A percentile compares a stretch with the other conserved stretches of the same genome.
Conservation (phyloP, 2,329 filamentous ascomycete genomes). For the Chrysoporthe cubensis region DNA sequence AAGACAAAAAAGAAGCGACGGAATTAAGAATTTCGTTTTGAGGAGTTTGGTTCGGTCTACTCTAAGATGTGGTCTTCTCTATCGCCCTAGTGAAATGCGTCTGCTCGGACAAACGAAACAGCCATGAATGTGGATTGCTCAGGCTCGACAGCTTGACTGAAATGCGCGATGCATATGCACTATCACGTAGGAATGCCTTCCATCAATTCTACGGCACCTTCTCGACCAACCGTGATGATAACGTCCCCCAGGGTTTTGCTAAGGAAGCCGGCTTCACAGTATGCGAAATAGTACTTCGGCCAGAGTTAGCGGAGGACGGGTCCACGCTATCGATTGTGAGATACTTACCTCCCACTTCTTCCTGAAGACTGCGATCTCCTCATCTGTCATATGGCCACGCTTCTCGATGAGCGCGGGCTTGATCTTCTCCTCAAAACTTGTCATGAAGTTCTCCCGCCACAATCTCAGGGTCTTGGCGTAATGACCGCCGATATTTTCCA, state of each 20-base stretch:
- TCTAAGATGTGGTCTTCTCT: conserved; percentile 2
- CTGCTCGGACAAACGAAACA: conserved; percentile 6
- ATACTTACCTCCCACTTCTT: conserved; percentile 69
- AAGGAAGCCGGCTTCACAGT: conserved; percentile 74
- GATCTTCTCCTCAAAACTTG: conserved; percentile 64
- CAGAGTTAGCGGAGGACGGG: conserved; percentile 24
- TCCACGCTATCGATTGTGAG: background rate
- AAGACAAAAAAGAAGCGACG: conserved; percentile 47
- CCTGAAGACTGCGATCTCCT: conserved; percentile 68
- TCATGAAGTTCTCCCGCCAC: conserved; percentile 69
- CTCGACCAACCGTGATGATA: conserved; percentile 70
- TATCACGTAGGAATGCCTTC: conserved; percentile 66
- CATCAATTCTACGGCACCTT: conserved; percentile 69
- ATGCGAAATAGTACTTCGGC: conserved; percentile 71
- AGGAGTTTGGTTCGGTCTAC: conserved; percentile 15
- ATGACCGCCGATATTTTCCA: conserved; percentile 76
- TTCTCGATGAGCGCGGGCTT: conserved; percentile 61
- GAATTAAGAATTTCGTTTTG: conserved; percentile 34
- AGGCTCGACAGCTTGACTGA: background rate
- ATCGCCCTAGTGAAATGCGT: conserved; percentile 2
- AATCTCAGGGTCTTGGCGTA: conserved; percentile 71
- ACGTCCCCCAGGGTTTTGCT: conserved; percentile 74
- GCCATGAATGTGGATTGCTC: conserved; percentile 1
- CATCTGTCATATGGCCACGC: conserved; percentile 62
- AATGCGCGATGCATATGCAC: background rate